phyloP scores from a whole-genome alignment of 306 rosid genomes.

The Macrotyloma uniflorum region DNA sequence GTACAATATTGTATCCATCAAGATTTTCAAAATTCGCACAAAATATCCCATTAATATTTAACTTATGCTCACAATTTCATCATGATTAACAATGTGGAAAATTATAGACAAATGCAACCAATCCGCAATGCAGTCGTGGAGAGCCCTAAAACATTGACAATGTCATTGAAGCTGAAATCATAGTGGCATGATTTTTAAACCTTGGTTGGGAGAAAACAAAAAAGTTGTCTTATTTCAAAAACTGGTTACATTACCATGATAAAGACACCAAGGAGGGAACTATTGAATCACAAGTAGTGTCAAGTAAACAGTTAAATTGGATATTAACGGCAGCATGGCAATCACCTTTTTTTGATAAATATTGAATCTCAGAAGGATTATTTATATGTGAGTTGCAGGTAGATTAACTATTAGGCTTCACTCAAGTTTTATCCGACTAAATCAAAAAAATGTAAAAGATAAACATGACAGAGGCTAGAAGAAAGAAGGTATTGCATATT shows the following conservation, averaged over 20 bases:
- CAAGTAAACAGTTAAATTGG: background rate
- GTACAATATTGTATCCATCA: background rate
- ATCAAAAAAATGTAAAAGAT: background rate
- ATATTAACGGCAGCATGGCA: no score
- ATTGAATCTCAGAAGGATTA: conserved; percentile 22
- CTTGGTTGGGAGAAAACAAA: background rate
- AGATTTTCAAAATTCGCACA: background rate
- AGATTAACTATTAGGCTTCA: conserved; percentile 22
- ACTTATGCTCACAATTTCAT: background rate
- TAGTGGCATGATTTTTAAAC: background rate
- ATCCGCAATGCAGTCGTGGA: no score
- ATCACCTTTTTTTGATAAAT: no score
- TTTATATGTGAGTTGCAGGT: conserved; percentile 18
- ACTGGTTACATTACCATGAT: background rate
- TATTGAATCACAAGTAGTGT: background rate
- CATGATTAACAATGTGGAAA: background rate
- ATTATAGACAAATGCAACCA: background rate
- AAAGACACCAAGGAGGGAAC: background rate
- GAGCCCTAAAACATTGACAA: background rate
- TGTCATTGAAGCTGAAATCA: background rate
- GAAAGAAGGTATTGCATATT: conserved; percentile 6
- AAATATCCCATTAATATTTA: background rate
- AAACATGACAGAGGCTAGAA: background rate
- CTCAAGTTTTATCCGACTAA: conserved; percentile 26
- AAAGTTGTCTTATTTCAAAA: background rate